A percentile compares a stretch with the other conserved stretches of the same genome.
phyloP scores from a whole-genome alignment of 176 grass and related monocot genomes.

The Eragrostis curvula region DNA sequence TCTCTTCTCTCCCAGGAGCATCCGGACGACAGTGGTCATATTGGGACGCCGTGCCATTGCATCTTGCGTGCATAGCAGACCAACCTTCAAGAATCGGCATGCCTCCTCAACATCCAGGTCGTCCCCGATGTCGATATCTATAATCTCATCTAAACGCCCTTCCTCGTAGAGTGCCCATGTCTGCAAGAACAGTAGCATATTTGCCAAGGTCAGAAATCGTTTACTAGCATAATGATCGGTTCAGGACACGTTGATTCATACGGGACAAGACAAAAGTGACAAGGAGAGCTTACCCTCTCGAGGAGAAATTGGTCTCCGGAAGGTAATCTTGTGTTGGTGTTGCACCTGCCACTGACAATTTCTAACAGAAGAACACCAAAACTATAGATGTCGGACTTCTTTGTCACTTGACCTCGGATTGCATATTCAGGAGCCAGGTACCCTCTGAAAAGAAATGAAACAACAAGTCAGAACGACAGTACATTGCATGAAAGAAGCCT shows the following conservation, averaged over 20 bases:
- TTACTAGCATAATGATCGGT: background rate
- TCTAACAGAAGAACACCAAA: constrained; percentile 85
- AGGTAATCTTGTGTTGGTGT: constrained; percentile 74
- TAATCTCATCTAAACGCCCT: constrained; percentile 53
- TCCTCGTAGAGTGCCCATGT: constrained; percentile 70
- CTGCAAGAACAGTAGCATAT: constrained; percentile 46
- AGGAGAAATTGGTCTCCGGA: constrained; percentile 74
- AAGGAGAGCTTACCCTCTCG: constrained; percentile 62
- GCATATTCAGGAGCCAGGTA: constrained; percentile 95
- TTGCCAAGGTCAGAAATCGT: constrained; percentile 6
- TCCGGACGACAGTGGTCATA: constrained; percentile 63
- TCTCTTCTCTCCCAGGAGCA: constrained; percentile 64
- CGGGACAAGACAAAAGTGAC: background rate
- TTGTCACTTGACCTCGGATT: constrained; percentile 87
- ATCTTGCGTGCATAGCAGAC: constrained; percentile 82
- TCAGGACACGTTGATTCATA: background rate
- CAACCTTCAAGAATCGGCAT: constrained; percentile 73
- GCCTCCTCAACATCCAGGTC: constrained; percentile 68
- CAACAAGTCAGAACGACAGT: constrained; percentile 21
- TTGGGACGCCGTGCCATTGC: constrained; percentile 71
- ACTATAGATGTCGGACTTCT: constrained; percentile 85
- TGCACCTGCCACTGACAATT: constrained; percentile 77
- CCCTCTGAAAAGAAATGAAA: constrained; percentile 52
- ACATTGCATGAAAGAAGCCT: background rate
- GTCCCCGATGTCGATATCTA: constrained; percentile 60